A percentile compares a stretch with the other conserved stretches of the same genome.
Conservation (phyloP, 2,329 filamentous ascomycete genomes). For the Zarea fungicola region DNA sequence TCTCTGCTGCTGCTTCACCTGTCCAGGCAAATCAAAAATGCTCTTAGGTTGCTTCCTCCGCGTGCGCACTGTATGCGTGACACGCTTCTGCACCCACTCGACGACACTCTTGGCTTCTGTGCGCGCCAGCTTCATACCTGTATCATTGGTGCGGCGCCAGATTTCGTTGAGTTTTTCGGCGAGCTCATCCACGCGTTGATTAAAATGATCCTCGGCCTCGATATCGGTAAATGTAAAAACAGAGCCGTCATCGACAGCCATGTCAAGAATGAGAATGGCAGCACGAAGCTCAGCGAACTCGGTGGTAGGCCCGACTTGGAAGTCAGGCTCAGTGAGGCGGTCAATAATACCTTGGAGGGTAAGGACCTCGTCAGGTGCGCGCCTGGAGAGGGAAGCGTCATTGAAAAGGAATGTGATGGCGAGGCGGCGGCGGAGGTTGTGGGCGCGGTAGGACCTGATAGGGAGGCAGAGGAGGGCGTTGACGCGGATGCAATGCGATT, state of each 20-base stretch:
- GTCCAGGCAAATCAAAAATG: constrained; percentile 39
- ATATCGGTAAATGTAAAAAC: constrained; percentile 21
- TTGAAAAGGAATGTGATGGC: constrained; percentile 60
- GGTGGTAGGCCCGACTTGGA: constrained; percentile 48
- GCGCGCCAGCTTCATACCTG: constrained; percentile 65
- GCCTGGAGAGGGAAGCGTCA: constrained; percentile 37
- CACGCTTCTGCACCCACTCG: constrained; percentile 67
- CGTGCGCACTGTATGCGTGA: constrained; percentile 67
- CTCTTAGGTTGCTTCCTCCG: constrained; percentile 49
- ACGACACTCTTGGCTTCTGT: constrained; percentile 73
- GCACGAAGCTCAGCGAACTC: constrained; percentile 66
- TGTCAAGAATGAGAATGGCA: constrained; percentile 63
- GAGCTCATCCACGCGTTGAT: constrained; percentile 65
- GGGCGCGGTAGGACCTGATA: constrained; percentile 40
- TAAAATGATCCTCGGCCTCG: constrained; percentile 49
- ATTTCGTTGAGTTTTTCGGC: constrained; percentile 52
- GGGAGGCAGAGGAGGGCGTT: constrained; percentile 57
- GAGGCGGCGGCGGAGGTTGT: constrained; percentile 61
- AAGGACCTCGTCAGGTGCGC: constrained; percentile 36
- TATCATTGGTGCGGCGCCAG: constrained; percentile 62
- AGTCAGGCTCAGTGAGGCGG: constrained; percentile 44
- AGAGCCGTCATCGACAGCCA: constrained; percentile 63
- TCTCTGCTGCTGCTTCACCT: constrained; percentile 28
- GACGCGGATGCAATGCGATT: constrained; percentile 46
- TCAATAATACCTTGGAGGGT: constrained; percentile 39